Evolutionary conservation across 495 filamentous ascomycete species (phyloP), one percentile per base, ranked within the genome.

Genomic region (Annulohypoxylon nitens): DNA sequence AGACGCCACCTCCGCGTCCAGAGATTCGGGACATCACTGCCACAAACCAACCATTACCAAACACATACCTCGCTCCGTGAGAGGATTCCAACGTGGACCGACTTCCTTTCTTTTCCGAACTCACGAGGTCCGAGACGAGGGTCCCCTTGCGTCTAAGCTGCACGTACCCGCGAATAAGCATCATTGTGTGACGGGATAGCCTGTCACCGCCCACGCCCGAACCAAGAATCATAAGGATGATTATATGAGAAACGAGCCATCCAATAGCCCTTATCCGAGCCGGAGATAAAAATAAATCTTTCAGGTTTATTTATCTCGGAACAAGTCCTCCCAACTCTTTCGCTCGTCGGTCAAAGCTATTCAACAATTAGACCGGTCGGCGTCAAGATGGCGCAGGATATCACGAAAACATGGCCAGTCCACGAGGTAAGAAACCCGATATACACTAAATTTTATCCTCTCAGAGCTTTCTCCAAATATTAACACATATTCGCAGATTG

Each of bases 391-490:
- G 75, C 78, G 36, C 75, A 67, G 45, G 80, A 84, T 60, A 82
- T 80, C 37, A 76, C 77, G 10, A 65, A 65, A 36, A 48, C 75
- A 79, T 93, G 91, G 91, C 87, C 87, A 1, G 81, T 84, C 37
- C 84, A 84, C 75, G 91, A 94, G 83, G 92, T 94, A 84, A 77
- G 89, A 80, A 11, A 26, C 9, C 45, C 18, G 26, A 55, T 11
- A 47, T n/a, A 14, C 34, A 43, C 18, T 12, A 45, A 8, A 1
- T 3, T 18, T 26, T 5, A 26, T 37, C 4, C 3, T 3, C 23
- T 26, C 25, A 1, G 10, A 2, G 10, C 20, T 3, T n/a, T 48
- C 6, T 62, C 50, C 36, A 34, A 1, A 0, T 41, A 36, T 60
- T 76, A 58, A 77, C 23, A 51, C 3, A 6, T 14, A 3, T 6